Evolutionary conservation across 768 basidiomycete species (phyloP).

Genomic region (Pulveroboletus sp.): DNA sequence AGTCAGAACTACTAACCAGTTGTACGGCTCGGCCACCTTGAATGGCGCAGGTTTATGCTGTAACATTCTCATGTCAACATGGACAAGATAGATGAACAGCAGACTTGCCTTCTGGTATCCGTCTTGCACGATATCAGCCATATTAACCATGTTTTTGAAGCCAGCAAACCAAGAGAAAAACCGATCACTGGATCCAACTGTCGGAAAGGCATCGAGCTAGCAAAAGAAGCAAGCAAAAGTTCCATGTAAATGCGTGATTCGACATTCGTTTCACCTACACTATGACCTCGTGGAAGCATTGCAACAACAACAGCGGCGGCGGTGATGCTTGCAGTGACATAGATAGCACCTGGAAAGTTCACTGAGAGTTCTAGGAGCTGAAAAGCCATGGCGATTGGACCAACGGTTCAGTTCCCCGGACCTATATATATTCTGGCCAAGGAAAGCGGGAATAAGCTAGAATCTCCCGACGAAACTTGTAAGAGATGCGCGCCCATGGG

Average conservation of each 20-base stretch:
- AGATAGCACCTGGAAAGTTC: not conserved
- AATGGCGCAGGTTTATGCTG: slow-evolving; percentile 29
- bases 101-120: slow-evolving; percentile 29
- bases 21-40: slow-evolving; percentile 23
- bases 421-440: too few relatives aligned
- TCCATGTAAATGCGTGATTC: not conserved
- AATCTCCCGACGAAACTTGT: too few relatives aligned
- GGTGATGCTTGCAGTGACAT: not conserved
- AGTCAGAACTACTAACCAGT: slow-evolving; percentile 11
- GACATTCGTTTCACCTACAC: not conserved
- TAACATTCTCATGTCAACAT: not conserved
- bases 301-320: not conserved
- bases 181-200: slow-evolving; percentile 22
- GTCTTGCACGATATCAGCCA: slow-evolving; percentile 23
- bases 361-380: not conserved
- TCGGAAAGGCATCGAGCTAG: slow-evolving; percentile 27
- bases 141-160: slow-evolving; percentile 14
- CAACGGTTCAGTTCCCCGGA: not conserved
- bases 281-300: not conserved
- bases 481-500: too few relatives aligned
- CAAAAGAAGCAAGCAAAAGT: not conserved
- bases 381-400: too few relatives aligned
- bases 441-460: too few relatives aligned
- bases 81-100: not conserved
- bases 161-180: slow-evolving; percentile 26